Conservation (phyloP, 208 protist species). For the Porcisia hertigi region DNA sequence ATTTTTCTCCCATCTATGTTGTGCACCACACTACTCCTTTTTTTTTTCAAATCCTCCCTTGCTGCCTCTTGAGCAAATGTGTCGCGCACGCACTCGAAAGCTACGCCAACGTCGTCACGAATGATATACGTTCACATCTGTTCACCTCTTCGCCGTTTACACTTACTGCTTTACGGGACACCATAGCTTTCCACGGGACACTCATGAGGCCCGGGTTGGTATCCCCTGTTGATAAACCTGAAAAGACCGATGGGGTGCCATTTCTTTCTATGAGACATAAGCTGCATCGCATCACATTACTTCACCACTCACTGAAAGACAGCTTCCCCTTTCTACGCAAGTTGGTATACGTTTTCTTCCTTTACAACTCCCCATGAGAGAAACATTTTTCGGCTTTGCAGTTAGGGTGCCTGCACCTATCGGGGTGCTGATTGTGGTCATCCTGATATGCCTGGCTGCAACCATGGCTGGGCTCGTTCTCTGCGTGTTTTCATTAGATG, state of each 20-base stretch:
- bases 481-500: constrained; percentile 69
- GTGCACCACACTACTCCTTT: neutral
- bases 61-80: neutral
- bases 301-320: neutral
- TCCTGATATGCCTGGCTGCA: constrained; percentile 51
- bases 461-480: constrained; percentile 58
- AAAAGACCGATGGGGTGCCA: neutral
- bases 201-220: neutral
- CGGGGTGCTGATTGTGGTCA: constrained; percentile 41
- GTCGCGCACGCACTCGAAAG: neutral
- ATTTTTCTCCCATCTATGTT: neutral
- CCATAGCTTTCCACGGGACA: neutral
- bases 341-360: neutral
- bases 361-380: constrained; percentile 1
- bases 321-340: neutral
- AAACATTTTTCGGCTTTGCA: constrained; percentile 49
- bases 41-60: neutral
- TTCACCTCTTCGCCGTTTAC: neutral
- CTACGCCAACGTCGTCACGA: neutral
- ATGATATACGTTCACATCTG: neutral
- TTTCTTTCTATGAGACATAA: neutral
- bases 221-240: neutral
- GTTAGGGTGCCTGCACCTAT: constrained; percentile 34
- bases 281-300: neutral
- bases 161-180: constrained; percentile 14